Base-by-base conservation (phyloP, 768 basidiomycete genomes). In the Kondoa subrosea region DNA sequence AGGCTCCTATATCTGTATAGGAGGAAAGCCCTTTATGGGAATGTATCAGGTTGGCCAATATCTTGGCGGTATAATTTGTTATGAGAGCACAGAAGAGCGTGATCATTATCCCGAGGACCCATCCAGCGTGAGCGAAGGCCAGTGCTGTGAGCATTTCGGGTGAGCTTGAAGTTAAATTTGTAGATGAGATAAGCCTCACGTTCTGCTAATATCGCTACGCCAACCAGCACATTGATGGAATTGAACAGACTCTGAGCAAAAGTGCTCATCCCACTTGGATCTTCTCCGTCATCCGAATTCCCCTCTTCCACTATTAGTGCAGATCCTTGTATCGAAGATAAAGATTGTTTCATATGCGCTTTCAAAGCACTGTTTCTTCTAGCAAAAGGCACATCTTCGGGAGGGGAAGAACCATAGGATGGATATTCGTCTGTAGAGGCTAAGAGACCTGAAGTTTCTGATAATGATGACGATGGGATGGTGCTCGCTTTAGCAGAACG, bases 51-150 rank as follows among this genome's bases (percentile, higher is more conserved):
- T 79, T 79, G 0, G 89, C 90, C 17, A 96, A 82, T 59, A 91
- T 81, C 77, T 92, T 92, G 12, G 90, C 91, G 89, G 89, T 91
- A 76, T 95, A 89, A 75, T 89, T 93, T 4, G 90, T 86, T 21
- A 92, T 77, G 68, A 82, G 81, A 0, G 87, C 89, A 73, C 90
- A 91, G 65, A 83, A 82, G 14, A 88, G 74, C 67, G 93, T 83
- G 17, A 96, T 79, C 29, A 82, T 4, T 0, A 85, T 85, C 0
- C 93, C 92, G 40, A 81, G 79, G 21, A 86, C 78, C 92, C 92
- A 96, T 1, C 92, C 93, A 1, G 89, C 83, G 73, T 89, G 89
- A 0, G 91, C 84, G 73, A 95, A 93, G 0, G 92, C 92, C 29
- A 95, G 69, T 8, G 74, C 67, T 68, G 64, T 26, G 30, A 50